Evolutionary conservation across 1,139 yeast genomes (phyloP), one percentile per base, ranked within the genome.

Genomic region (Debaryomyces fabryi): DNA sequence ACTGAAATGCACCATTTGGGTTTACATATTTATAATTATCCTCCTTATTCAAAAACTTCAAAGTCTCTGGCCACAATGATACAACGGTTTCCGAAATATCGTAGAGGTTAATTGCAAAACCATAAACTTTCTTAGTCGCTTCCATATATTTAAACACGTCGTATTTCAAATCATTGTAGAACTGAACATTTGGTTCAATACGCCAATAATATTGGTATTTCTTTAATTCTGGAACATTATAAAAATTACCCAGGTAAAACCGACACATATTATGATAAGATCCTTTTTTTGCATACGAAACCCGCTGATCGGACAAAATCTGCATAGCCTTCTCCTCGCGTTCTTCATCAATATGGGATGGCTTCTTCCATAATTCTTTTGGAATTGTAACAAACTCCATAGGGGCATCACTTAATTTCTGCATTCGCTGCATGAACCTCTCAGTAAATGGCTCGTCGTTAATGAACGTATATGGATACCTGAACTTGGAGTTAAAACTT

Each of bases 261-360:
- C 74, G 55, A 57, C 95, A 87, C 95, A 87, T 87, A 58, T 86
- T 83, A 58, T 86, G 93, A 60, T 88, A 88, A 0, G 89, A 83
- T n/a, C 61, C 67, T 64, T 68, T 73, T 35, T 72, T 71, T 1
- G 92, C 88, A 59, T 87, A 86, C 3, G 86, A 85, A 8, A 88
- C 81, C 15, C 78, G 69, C 40, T 81, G 74, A 18, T 68, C 62
- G 3, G 60, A 64, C 56, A 85, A 53, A 34, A 64, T 56, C 33
- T 68, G 61, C 72, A 75, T 74, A 4, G 72, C 79, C 33, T 64
- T 57, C 3, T 56, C 50, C 52, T 78, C 81, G 33, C 69, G 74
- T 6, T 58, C 65, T 0, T 44, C 43, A 60, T 86, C 87, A 30
- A 88, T 81, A 55, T 63, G 65, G 0, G 58, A 58, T 0, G 96